These are phyloP conservation scores for Shiraia bambusicola DNA, from an alignment of 2,329 filamentous ascomycete species.

Conservation along the genomic window DNA sequence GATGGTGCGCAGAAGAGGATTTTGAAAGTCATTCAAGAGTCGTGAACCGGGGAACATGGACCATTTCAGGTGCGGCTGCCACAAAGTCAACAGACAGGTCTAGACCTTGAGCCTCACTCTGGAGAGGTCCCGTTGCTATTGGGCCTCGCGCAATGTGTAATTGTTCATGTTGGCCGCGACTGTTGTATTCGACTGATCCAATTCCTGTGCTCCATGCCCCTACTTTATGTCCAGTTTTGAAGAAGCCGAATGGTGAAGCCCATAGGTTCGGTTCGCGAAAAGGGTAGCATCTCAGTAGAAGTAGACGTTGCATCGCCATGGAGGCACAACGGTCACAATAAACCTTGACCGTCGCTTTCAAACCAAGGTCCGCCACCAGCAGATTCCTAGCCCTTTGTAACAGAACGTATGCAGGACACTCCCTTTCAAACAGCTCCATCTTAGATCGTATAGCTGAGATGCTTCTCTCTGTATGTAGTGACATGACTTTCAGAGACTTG, in stretches of 20 bases:
- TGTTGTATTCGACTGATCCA: constrained; percentile 15
- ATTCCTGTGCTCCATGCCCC: constrained; percentile 9
- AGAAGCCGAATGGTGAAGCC: constrained; percentile 13
- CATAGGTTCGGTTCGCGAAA: constrained; percentile 9
- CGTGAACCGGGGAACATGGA: constrained; percentile 5
- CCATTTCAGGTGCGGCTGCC: constrained; percentile 14
- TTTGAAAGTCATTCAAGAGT: constrained; percentile 11
- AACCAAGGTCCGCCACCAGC: constrained; percentile 7
- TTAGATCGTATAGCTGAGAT: constrained; percentile 19
- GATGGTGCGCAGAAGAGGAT: constrained; percentile 11
- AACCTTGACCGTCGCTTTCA: constrained; percentile 18
- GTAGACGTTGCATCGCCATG: constrained; percentile 2
- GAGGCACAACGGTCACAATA: constrained; percentile 6
- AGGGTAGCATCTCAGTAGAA: constrained; percentile 21
- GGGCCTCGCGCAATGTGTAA: constrained; percentile 7
- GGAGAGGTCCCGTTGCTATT: constrained; percentile 40
- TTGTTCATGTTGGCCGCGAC: constrained; percentile 8
- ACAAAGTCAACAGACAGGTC: constrained; percentile 38
- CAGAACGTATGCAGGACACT: constrained; percentile 23
- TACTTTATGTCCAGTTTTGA: constrained; percentile 11
- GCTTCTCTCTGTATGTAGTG: constrained; percentile 71
- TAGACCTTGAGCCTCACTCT: constrained; percentile 46
- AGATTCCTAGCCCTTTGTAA: constrained; percentile 29
- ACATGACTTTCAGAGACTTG: constrained; percentile 86
- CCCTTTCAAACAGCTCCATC: constrained; percentile 17